Percentiles rank a stretch among this genome's conserved stretches.
phyloP scores from a whole-genome alignment of 2,329 filamentous ascomycete species.

The Pochonia chlamydosporia region DNA sequence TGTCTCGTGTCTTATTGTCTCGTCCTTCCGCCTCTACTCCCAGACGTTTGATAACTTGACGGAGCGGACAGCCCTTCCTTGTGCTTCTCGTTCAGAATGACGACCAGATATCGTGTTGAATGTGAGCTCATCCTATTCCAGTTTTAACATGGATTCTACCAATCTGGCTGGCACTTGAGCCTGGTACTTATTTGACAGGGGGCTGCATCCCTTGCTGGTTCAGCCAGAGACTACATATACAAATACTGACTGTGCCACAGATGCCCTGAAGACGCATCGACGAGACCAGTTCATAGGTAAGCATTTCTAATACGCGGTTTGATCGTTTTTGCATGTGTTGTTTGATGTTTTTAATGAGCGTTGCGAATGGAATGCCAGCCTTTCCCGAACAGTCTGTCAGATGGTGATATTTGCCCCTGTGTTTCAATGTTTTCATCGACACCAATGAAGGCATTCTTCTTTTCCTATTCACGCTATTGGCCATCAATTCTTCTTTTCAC shows the following conservation, averaged over 20 bases:
- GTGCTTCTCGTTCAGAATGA: constrained; percentile 36
- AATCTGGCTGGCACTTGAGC: too few species aligned
- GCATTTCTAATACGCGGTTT: constrained; percentile 9
- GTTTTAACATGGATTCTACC: too few species aligned
- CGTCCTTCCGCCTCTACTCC: too few species aligned
- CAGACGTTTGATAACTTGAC: too few species aligned
- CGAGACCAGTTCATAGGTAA: constrained; percentile 81
- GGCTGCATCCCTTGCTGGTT: constrained; percentile 13
- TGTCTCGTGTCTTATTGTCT: too few species aligned
- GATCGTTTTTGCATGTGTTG: not conserved
- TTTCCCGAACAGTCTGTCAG: too few species aligned
- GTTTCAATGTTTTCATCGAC: too few species aligned
- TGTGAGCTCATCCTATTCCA: constrained; percentile 44
- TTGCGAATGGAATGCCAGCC: too few species aligned
- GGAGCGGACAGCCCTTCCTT: too few species aligned
- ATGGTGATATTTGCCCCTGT: too few species aligned
- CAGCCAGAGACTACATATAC: too few species aligned
- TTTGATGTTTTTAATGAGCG: not conserved
- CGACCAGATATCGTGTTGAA: constrained; percentile 64
- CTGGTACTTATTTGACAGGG: not conserved
- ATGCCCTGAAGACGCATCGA: constrained; percentile 74
- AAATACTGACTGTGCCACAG: constrained; percentile 24
- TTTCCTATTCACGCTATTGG: not conserved
- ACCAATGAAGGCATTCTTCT: too few species aligned
- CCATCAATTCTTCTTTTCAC: not conserved